Conservation (phyloP, 306 rosid genomes). For the Ziziphus jujuba region DNA sequence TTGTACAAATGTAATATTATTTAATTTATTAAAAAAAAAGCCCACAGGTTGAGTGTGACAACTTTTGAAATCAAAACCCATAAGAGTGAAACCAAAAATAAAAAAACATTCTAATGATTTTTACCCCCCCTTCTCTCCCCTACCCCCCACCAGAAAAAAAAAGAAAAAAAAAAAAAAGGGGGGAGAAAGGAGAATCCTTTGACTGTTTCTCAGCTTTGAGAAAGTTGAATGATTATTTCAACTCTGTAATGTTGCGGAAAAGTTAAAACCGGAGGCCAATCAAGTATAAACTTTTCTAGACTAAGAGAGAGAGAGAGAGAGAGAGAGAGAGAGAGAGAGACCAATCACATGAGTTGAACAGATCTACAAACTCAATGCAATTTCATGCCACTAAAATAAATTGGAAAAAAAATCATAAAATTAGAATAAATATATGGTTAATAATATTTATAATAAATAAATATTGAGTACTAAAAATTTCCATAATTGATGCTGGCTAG, state of each 20-base stretch:
- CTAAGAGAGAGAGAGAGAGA: neutral
- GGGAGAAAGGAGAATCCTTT: neutral
- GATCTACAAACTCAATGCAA: slow-evolving; percentile 6
- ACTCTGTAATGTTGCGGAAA: neutral
- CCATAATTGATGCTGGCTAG: too few relatives aligned
- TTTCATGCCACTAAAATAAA: neutral
- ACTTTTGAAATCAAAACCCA: neutral
- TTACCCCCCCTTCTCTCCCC: too few relatives aligned
- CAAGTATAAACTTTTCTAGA: neutral
- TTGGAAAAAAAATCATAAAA: neutral
- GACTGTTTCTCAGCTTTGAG: slow-evolving; percentile 19
- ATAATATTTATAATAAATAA: too few relatives aligned
- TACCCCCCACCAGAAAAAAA: too few relatives aligned
- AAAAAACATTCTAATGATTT: neutral
- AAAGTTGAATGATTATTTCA: neutral
- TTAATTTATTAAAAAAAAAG: neutral
- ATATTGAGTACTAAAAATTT: too few relatives aligned
- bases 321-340: neutral
- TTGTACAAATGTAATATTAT: neutral
- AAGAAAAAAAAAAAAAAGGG: neutral
- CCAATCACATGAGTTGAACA: neutral
- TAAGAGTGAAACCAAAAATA: neutral
- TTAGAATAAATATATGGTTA: neutral
- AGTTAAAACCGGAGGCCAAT: neutral
- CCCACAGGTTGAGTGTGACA: neutral